Conservation (phyloP, 2,329 filamentous ascomycete genomes). For the Colletotrichum paranaense region DNA sequence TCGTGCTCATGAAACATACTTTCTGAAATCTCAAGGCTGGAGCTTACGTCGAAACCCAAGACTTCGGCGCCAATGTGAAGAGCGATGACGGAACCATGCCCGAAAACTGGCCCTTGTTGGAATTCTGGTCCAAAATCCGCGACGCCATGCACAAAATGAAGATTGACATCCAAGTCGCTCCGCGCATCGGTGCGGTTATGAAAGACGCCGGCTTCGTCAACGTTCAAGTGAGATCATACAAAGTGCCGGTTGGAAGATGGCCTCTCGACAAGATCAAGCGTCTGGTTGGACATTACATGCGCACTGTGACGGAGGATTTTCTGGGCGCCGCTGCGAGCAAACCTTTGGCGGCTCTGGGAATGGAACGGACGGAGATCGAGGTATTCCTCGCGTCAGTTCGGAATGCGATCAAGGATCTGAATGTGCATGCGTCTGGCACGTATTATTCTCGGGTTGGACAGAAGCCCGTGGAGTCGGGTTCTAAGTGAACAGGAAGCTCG, state of each 20-base stretch:
- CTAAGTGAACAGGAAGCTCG: background rate
- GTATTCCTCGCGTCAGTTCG: background rate
- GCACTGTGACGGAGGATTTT: background rate
- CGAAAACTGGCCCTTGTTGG: constrained; percentile 3
- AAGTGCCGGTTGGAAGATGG: background rate
- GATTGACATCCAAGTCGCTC: background rate
- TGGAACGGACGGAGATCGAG: background rate
- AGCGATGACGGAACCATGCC: constrained; percentile 49
- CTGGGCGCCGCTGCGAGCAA: background rate
- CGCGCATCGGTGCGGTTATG: background rate
- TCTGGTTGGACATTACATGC: background rate
- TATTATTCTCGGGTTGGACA: constrained; percentile 14
- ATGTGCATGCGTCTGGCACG: background rate
- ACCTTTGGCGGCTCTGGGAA: background rate
- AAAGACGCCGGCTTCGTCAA: background rate
- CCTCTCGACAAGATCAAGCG: background rate
- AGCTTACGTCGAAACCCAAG: constrained; percentile 59
- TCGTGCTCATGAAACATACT: constrained; percentile 13
- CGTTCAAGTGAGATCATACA: background rate
- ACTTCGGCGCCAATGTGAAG: constrained; percentile 51
- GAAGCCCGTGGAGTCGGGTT: background rate
- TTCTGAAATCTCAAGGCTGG: constrained; percentile 50
- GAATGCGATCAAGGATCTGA: constrained; percentile 1
- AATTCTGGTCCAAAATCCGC: background rate
- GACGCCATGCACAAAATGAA: background rate